Percentiles rank a stretch among this genome's conserved stretches.
These are phyloP conservation scores for Vitis hybrid DNA, from an alignment of 177 flowering plant species.

Conservation along the genomic window DNA sequence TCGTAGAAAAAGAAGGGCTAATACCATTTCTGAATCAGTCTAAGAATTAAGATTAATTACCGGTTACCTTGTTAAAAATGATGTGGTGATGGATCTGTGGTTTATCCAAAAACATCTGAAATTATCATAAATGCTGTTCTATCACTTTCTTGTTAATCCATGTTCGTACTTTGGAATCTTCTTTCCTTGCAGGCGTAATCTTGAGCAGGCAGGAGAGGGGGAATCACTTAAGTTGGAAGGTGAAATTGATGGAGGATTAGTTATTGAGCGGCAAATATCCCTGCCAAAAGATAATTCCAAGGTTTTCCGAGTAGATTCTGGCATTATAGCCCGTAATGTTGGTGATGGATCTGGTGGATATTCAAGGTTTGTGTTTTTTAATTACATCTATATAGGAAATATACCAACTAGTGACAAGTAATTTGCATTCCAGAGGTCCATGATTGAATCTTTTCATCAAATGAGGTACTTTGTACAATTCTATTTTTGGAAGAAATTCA, in stretches of 20 bases:
- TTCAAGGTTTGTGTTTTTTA: slow-evolving; percentile 54
- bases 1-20: no score
- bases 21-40: no score
- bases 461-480: background rate
- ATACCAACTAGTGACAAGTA: background rate
- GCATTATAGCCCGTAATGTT: slow-evolving; percentile 46
- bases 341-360: slow-evolving; percentile 80
- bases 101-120: no score
- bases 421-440: no score
- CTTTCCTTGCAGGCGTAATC: slow-evolving; percentile 41
- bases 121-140: background rate
- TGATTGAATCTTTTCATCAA: background rate
- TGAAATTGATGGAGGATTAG: slow-evolving; percentile 85
- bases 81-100: no score
- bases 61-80: no score
- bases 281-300: slow-evolving; percentile 52
- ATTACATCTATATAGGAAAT: no score
- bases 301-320: slow-evolving; percentile 56
- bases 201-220: slow-evolving; percentile 65
- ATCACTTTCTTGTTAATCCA: background rate
- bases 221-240: slow-evolving; percentile 68
- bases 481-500: background rate
- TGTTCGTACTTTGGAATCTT: background rate
- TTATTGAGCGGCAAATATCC: slow-evolving; percentile 49
- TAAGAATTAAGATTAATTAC: no score